These are phyloP conservation scores for Iris macrosiphon DNA, from an alignment of 106 monocot genomes.

Conservation along the genomic window DNA sequence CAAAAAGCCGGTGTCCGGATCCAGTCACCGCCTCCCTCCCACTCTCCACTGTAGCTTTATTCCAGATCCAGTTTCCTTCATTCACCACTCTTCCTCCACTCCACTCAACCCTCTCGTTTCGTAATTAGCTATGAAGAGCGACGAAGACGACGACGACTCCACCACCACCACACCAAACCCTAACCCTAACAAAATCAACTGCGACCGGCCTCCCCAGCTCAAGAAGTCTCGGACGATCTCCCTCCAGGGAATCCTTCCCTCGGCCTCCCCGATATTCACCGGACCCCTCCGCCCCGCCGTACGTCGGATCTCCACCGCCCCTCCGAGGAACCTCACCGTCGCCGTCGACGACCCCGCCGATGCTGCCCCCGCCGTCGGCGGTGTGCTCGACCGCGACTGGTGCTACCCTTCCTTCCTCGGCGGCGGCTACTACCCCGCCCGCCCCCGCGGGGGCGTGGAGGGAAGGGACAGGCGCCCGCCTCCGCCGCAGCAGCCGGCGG, in stretches of 20 bases:
- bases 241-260: neutral
- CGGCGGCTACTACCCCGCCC: constrained; percentile 14
- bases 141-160: constrained; percentile 17
- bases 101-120: no score
- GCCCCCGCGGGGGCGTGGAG: constrained; percentile 5
- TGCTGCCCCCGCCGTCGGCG: constrained; percentile 10
- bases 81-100: no score
- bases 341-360: constrained; percentile 49
- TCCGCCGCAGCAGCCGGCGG: neutral
- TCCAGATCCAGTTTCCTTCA: no score
- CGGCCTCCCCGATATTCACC: constrained; percentile 8
- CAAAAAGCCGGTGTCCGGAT: no score
- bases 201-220: constrained; percentile 22
- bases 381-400: constrained; percentile 48
- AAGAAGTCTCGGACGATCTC: constrained; percentile 33
- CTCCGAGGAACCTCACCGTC: constrained; percentile 30
- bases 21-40: no score
- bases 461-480: neutral
- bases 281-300: constrained; percentile 16
- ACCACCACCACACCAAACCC: constrained; percentile 12
- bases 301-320: constrained; percentile 13
- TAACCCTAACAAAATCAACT: neutral
- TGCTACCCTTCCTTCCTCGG: constrained; percentile 66
- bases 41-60: no score
- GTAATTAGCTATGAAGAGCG: no score